These are phyloP conservation scores for Shiraia bambusicola DNA, from an alignment of 2,329 filamentous ascomycete species.

Conservation along the genomic window DNA sequence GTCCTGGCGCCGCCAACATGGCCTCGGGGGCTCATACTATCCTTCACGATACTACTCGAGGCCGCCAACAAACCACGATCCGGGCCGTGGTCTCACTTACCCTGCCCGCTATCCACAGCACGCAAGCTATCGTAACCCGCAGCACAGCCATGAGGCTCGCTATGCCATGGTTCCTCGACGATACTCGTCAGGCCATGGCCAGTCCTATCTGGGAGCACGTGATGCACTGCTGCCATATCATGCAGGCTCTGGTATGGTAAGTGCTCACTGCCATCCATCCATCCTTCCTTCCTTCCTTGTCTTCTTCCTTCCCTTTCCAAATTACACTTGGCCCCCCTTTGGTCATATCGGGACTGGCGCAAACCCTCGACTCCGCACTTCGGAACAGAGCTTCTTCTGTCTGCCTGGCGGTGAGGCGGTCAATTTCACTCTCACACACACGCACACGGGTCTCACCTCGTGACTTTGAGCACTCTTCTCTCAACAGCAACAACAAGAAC, in stretches of 20 bases:
- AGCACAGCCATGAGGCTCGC: slow-evolving; percentile 5
- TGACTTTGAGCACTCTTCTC: slow-evolving; percentile 5
- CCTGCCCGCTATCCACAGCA: slow-evolving; percentile 6
- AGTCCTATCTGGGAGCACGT: slow-evolving; percentile 17
- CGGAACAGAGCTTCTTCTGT: slow-evolving; percentile 3
- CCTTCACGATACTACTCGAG: slow-evolving; percentile 29
- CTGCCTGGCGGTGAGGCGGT: slow-evolving; percentile 3
- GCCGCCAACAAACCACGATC: slow-evolving; percentile 14
- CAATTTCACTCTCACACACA: too few species aligned
- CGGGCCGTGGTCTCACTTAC: slow-evolving; percentile 2
- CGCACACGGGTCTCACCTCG: slow-evolving; percentile 13
- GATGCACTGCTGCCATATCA: slow-evolving; percentile 22
- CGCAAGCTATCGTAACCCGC: slow-evolving; percentile 2
- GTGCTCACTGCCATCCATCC: slow-evolving; percentile 3
- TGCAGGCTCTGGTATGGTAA: slow-evolving; percentile 27
- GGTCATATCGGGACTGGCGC: slow-evolving; percentile 1
- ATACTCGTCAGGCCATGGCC: slow-evolving; percentile 16
- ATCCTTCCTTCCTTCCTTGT: slow-evolving; percentile 12
- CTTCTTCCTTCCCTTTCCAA: slow-evolving; percentile 11
- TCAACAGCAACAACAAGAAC: slow-evolving; percentile 2
- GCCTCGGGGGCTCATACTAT: slow-evolving; percentile 28
- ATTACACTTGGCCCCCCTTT: slow-evolving; percentile 15
- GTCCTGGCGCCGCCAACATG: slow-evolving; percentile 23
- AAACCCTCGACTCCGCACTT: slow-evolving; percentile 1
- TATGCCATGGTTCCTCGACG: slow-evolving; percentile 4